A percentile compares a stretch with the other conserved stretches of the same genome.
These are phyloP conservation scores for Earliella scabrosa DNA, from an alignment of 1,284 basidiomycete genomes.

Conservation along the genomic window DNA sequence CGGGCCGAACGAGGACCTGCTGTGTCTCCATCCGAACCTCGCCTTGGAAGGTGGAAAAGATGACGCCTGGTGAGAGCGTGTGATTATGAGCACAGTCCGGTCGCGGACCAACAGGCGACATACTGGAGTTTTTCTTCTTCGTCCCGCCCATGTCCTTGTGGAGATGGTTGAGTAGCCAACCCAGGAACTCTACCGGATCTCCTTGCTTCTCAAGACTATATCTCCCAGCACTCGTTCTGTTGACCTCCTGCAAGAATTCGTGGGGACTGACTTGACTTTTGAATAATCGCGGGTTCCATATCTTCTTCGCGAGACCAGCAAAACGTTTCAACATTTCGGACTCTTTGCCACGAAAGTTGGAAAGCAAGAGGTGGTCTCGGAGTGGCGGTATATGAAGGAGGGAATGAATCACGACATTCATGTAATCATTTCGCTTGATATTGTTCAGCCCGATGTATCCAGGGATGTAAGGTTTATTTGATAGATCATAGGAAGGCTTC, in stretches of 20 bases:
- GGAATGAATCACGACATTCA: slow-evolving; percentile 96
- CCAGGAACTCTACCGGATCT: slow-evolving; percentile 95
- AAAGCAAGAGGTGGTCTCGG: slow-evolving; percentile 85
- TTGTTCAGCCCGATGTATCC: slow-evolving; percentile 98
- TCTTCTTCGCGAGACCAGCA: slow-evolving; percentile 83
- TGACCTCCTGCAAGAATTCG: slow-evolving; percentile 97
- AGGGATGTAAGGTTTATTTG: slow-evolving; percentile 82
- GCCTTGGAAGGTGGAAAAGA: slow-evolving; percentile 95
- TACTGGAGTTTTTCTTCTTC: slow-evolving; percentile 87
- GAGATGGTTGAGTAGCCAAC: slow-evolving; percentile 94
- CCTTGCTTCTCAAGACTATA: slow-evolving; percentile 93
- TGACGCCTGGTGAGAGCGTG: slow-evolving; percentile 63
- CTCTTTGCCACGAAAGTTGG: slow-evolving; percentile 71
- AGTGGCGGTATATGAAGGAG: slow-evolving; percentile 91
- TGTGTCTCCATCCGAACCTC: slow-evolving; percentile 93
- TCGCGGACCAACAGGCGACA: slow-evolving; percentile 33
- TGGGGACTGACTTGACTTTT: slow-evolving; percentile 98
- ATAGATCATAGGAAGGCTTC: slow-evolving; percentile 84
- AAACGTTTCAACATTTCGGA: slow-evolving; percentile 90
- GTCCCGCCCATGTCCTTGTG: slow-evolving; percentile 92
- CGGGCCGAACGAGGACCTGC: slow-evolving; percentile 86
- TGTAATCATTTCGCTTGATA: slow-evolving; percentile 95
- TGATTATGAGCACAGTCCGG: background rate
- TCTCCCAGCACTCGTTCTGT: slow-evolving; percentile 84
- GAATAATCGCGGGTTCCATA: slow-evolving; percentile 96